Evolutionary conservation across 495 filamentous ascomycete species (phyloP).

Genomic region (Aspergillus incahuasiensis): DNA sequence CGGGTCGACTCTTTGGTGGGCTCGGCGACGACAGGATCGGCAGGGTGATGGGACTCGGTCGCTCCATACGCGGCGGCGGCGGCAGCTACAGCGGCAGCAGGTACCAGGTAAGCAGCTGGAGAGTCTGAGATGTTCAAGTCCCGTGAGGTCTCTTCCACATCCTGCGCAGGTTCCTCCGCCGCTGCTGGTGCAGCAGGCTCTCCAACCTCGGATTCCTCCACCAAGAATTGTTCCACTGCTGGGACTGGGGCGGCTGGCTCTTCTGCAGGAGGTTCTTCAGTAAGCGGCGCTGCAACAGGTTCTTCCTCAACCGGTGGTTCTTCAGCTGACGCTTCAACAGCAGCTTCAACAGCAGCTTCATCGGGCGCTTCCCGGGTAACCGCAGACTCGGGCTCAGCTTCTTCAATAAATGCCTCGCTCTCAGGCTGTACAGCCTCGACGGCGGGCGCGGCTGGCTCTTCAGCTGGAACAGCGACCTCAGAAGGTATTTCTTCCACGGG

Average conservation of each 20-base stretch:
- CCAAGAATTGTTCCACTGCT: constrained; percentile 11
- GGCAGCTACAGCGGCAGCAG: neutral
- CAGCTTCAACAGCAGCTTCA: constrained; percentile 12
- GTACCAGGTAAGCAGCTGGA: neutral
- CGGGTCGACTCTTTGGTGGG: constrained; percentile 3
- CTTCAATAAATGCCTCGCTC: constrained; percentile 4
- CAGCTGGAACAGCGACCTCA: constrained; percentile 4
- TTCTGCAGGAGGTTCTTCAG: constrained; percentile 5
- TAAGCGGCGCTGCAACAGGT: neutral
- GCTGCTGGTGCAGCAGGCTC: neutral
- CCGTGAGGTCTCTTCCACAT: neutral
- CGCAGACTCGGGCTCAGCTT: constrained; percentile 2
- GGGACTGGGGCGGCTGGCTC: neutral
- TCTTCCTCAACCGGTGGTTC: constrained; percentile 2
- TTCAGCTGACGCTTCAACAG: constrained; percentile 10
- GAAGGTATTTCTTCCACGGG: neutral
- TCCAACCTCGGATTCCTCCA: constrained; percentile 12
- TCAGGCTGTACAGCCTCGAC: constrained; percentile 7
- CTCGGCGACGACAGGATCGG: constrained; percentile 2
- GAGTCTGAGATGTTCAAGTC: neutral
- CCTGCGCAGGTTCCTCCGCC: neutral
- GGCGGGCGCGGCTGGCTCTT: constrained; percentile 6
- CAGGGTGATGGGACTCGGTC: neutral
- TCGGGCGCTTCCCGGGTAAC: constrained; percentile 6
- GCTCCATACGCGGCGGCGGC: neutral